phyloP scores from a whole-genome alignment of 495 filamentous ascomycete genomes.

The Penicillium atrosanguineum region DNA sequence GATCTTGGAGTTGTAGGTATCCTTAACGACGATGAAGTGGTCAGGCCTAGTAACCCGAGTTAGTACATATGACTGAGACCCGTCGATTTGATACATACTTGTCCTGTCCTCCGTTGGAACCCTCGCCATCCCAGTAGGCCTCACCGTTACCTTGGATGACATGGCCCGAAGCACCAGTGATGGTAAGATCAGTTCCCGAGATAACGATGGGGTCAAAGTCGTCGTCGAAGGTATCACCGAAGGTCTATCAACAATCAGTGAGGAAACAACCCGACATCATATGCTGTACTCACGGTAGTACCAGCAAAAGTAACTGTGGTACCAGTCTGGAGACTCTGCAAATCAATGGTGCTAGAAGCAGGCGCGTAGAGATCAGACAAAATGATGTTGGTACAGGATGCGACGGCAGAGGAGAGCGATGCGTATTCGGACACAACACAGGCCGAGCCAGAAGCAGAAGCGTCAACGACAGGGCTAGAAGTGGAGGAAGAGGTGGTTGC shows the following conservation, averaged over 20 bases:
- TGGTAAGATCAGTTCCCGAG: conserved; percentile 38
- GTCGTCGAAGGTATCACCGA: conserved; percentile 33
- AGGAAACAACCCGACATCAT: background rate
- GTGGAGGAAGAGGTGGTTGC: conserved; percentile 13
- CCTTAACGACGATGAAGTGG: conserved; percentile 46
- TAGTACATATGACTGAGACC: background rate
- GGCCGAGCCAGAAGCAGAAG: conserved; percentile 19
- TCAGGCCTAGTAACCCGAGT: conserved; percentile 28
- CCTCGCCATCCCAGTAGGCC: conserved; percentile 48
- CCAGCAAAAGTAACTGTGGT: conserved; percentile 44
- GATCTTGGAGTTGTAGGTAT: conserved; percentile 43
- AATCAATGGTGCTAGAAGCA: conserved; percentile 30
- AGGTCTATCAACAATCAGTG: conserved; percentile 24
- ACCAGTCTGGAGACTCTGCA: conserved; percentile 35
- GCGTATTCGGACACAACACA: conserved; percentile 46
- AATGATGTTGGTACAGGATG: conserved; percentile 39
- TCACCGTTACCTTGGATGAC: conserved; percentile 47
- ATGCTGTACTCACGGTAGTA: conserved; percentile 15
- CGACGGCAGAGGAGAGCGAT: conserved; percentile 40
- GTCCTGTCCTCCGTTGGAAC: conserved; percentile 43
- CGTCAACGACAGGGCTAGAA: conserved; percentile 1
- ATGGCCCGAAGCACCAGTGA: conserved; percentile 35
- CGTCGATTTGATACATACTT: conserved; percentile 21
- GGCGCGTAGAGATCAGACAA: conserved; percentile 37
- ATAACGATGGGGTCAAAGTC: conserved; percentile 40